These are phyloP conservation scores for Acanthamoeba lenticulata DNA, from an alignment of 208 protist genomes.

Conservation along the genomic window DNA sequence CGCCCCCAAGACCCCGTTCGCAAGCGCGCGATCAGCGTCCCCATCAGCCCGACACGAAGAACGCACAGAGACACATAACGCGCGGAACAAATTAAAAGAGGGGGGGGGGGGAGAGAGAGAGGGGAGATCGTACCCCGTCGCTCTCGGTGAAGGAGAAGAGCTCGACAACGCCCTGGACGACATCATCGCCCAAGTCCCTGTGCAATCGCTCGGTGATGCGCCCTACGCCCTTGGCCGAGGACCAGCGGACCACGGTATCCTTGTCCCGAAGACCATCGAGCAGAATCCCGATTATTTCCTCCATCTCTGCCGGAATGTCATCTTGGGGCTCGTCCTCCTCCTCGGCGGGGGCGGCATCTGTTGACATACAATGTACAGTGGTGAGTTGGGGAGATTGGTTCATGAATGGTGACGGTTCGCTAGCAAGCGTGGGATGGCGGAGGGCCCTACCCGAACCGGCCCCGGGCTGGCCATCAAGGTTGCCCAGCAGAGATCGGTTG, in stretches of 20 bases:
- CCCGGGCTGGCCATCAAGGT: constrained; percentile 62
- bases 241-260: constrained; percentile 97
- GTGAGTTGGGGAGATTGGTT: too few relatives aligned
- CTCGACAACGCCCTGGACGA: constrained; percentile 90
- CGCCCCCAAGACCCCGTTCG: too few relatives aligned
- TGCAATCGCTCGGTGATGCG: constrained; percentile 94
- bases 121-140: constrained; percentile 60
- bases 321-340: constrained; percentile 79
- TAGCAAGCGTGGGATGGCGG: too few relatives aligned
- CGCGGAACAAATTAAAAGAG: too few relatives aligned
- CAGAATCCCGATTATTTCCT: constrained; percentile 79
- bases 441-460: background rate
- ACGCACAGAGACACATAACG: too few relatives aligned
- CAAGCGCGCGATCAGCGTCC: too few relatives aligned
- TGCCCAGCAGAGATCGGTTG: background rate
- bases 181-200: constrained; percentile 90
- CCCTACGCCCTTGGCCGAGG: constrained; percentile 96
- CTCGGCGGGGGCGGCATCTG: constrained; percentile 55
- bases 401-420: too few relatives aligned
- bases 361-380: too few relatives aligned
- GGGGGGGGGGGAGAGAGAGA: background rate
- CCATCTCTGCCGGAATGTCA: constrained; percentile 79
- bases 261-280: constrained; percentile 80
- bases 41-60: too few relatives aligned
- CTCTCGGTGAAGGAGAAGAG: constrained; percentile 80